Evolutionary conservation across 306 rosid genomes (phyloP).

Genomic region (Acacia melanoxylon): DNA sequence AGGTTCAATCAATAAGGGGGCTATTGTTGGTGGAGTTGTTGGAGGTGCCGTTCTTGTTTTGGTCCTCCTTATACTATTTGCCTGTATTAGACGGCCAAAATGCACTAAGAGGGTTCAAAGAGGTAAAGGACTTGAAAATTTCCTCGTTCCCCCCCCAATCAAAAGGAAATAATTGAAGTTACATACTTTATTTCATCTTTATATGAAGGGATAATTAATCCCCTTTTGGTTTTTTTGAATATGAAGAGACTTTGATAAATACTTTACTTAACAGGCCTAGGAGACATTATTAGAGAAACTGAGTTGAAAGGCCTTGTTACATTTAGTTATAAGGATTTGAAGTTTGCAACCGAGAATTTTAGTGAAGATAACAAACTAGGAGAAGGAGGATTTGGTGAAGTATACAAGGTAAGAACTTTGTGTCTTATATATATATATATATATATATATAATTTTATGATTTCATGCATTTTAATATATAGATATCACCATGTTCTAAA

Average conservation of each 20-base stretch:
- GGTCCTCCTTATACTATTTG: not conserved
- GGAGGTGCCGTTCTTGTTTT: not conserved
- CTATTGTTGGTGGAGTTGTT: not conserved
- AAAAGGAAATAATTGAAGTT: too few species aligned
- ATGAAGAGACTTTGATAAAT: not conserved
- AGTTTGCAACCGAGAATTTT: not conserved
- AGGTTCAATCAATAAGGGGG: not conserved
- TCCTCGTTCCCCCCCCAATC: too few species aligned
- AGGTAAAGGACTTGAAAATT: not conserved
- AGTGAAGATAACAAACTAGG: not conserved
- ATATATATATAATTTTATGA: too few species aligned
- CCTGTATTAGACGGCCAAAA: not conserved
- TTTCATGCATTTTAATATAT: too few species aligned
- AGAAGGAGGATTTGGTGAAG: conserved; percentile 5
- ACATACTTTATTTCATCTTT: not conserved
- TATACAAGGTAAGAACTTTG: not conserved
- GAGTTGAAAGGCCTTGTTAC: not conserved
- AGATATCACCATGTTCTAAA: not conserved
- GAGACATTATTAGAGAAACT: not conserved
- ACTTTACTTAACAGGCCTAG: not conserved
- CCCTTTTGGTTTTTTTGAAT: not conserved
- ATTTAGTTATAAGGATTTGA: not conserved
- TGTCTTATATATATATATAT: too few species aligned
- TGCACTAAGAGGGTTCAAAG: not conserved
- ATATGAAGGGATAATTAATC: not conserved